phyloP scores from a whole-genome alignment of 495 filamentous ascomycete genomes.

The Halenospora varia region DNA sequence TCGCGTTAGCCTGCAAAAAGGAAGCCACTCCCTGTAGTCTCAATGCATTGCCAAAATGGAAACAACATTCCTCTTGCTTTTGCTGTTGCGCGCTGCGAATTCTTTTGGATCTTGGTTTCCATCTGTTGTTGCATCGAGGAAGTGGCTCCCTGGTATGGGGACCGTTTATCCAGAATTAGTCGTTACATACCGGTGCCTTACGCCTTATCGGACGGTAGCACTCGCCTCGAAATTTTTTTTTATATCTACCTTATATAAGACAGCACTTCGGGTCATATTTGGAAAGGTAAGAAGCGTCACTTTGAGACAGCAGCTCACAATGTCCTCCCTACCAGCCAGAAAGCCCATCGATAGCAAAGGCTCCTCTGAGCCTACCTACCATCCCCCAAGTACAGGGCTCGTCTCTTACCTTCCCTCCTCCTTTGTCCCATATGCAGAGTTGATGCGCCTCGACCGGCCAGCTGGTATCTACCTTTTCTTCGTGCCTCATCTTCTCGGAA shows the following conservation, averaged over 20 bases:
- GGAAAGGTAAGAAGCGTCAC: not conserved
- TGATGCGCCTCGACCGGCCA: slow-evolving; percentile 26
- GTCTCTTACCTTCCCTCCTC: slow-evolving; percentile 20
- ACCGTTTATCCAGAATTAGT: not conserved
- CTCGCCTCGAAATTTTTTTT: not conserved
- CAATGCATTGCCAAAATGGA: not conserved
- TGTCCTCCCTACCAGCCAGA: not conserved
- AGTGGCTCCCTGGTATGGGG: not conserved
- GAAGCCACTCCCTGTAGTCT: not conserved
- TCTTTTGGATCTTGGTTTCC: not conserved
- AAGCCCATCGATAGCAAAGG: not conserved
- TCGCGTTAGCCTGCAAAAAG: not conserved
- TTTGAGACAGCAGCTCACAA: not conserved
- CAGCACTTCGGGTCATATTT: not conserved
- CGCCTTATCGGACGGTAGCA: not conserved
- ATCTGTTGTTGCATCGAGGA: not conserved
- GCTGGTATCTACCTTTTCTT: slow-evolving; percentile 23
- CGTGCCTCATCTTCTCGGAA: slow-evolving; percentile 24
- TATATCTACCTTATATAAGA: not conserved
- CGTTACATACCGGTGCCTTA: not conserved
- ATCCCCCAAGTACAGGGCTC: slow-evolving; percentile 5
- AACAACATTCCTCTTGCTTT: not conserved
- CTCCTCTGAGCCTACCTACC: slow-evolving; percentile 2
- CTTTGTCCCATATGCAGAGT: slow-evolving; percentile 25
- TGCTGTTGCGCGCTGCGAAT: not conserved